Evolutionary conservation across 2,329 filamentous ascomycete species (phyloP).

Genomic region (Cadophora sp.): DNA sequence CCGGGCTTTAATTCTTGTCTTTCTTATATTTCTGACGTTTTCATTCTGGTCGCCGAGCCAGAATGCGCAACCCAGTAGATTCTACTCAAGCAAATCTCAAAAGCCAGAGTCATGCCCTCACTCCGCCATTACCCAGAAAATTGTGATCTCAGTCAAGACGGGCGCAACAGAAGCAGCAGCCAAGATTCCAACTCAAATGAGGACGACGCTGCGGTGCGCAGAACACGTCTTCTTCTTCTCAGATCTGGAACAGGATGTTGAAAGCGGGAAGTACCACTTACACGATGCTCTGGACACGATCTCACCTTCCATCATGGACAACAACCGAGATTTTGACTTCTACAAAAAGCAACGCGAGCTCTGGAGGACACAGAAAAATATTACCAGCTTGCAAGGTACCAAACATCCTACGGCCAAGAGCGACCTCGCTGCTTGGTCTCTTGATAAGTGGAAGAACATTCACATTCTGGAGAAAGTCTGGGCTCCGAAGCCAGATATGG

Average conservation of each 20-base stretch:
- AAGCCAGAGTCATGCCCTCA: not conserved
- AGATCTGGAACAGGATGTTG: constrained; percentile 59
- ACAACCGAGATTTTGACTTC: constrained; percentile 57
- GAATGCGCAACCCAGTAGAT: not conserved
- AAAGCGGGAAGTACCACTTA: constrained; percentile 48
- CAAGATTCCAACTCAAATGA: constrained; percentile 58
- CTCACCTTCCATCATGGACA: constrained; percentile 49
- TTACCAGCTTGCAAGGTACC: constrained; percentile 43
- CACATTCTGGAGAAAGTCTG: constrained; percentile 63
- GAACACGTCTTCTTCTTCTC: constrained; percentile 61
- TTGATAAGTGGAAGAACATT: constrained; percentile 68
- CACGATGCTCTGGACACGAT: constrained; percentile 52
- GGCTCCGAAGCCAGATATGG: constrained; percentile 55
- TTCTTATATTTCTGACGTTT: not conserved
- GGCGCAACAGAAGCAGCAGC: constrained; percentile 60
- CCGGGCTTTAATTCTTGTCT: not conserved
- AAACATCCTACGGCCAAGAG: constrained; percentile 39
- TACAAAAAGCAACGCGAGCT: constrained; percentile 51
- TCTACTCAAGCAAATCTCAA: not conserved
- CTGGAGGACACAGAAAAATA: constrained; percentile 51
- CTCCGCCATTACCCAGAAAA: not conserved
- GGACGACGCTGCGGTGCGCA: constrained; percentile 57
- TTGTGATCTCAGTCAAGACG: constrained; percentile 58
- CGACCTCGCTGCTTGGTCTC: constrained; percentile 53
- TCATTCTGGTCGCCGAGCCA: not conserved